Conservation (phyloP, 1,284 basidiomycete genomes). For the Leucoagaricus sp. region DNA sequence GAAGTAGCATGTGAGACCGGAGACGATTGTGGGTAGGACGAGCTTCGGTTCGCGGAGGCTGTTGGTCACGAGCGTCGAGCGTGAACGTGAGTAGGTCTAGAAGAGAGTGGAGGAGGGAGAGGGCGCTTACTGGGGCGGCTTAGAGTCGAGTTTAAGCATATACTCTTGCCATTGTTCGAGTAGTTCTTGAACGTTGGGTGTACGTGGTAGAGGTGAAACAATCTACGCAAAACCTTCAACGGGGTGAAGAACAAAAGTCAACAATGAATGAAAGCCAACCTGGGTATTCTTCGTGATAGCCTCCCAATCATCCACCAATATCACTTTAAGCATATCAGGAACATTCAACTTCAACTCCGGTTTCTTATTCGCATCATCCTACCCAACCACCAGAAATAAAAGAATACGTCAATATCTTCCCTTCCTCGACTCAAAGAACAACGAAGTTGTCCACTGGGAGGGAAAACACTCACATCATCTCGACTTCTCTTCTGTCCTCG, state of each 20-base stretch:
- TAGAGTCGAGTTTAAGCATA: slow-evolving; percentile 46
- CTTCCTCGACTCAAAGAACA: not conserved
- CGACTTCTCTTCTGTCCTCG: slow-evolving; percentile 62
- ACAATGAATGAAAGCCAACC: slow-evolving; percentile 41
- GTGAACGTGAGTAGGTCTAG: not conserved
- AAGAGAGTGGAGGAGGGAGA: not conserved
- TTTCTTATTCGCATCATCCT: slow-evolving; percentile 70
- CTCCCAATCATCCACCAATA: slow-evolving; percentile 98
- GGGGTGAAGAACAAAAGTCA: not conserved
- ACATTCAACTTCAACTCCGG: slow-evolving; percentile 92
- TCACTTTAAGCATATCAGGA: slow-evolving; percentile 86
- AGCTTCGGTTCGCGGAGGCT: slow-evolving; percentile 65
- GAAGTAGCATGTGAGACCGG: slow-evolving; percentile 93
- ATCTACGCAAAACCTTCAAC: slow-evolving; percentile 52
- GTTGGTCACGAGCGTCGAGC: slow-evolving; percentile 1
- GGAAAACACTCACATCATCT: slow-evolving; percentile 50
- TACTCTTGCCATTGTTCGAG: slow-evolving; percentile 80
- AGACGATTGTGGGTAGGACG: slow-evolving; percentile 79
- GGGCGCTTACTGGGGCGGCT: slow-evolving; percentile 48
- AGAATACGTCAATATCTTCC: not conserved
- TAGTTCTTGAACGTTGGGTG: slow-evolving; percentile 79
- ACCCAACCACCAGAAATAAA: no score
- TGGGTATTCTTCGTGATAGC: slow-evolving; percentile 93
- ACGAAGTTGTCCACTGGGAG: not conserved
- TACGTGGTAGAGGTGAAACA: slow-evolving; percentile 81